A percentile compares a stretch with the other conserved stretches of the same genome.
Evolutionary conservation across 2,329 filamentous ascomycete genomes (phyloP).

Genomic region (Colletotrichum sublineola): DNA sequence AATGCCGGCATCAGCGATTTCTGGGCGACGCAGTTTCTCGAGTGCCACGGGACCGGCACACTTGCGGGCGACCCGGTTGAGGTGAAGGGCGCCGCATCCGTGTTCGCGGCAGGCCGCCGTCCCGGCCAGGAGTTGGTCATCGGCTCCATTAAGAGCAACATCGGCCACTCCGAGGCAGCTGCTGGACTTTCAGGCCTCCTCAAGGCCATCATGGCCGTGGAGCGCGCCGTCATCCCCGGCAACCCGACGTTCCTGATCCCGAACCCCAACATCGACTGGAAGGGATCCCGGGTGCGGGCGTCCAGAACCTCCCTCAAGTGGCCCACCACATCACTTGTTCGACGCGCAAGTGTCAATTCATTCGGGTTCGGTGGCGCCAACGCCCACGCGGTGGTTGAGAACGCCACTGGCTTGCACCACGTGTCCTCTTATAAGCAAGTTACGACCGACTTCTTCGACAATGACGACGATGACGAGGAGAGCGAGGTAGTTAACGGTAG

Average conservation of each 20-base stretch:
- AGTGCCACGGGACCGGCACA: slow-evolving; percentile 58
- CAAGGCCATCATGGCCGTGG: slow-evolving; percentile 48
- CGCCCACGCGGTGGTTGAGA: slow-evolving; percentile 46
- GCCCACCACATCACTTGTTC: slow-evolving; percentile 6
- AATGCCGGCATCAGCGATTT: slow-evolving; percentile 45
- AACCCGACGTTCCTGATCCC: slow-evolving; percentile 41
- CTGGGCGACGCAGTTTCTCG: slow-evolving; percentile 49
- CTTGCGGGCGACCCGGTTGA: slow-evolving; percentile 55
- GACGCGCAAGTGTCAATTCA: slow-evolving; percentile 43
- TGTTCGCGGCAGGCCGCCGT: slow-evolving; percentile 43
- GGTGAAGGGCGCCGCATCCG: slow-evolving; percentile 46
- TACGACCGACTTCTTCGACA: not conserved
- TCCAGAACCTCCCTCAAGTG: not conserved
- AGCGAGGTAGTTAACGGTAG: too few species aligned
- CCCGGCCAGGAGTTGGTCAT: slow-evolving; percentile 44
- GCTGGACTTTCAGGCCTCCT: slow-evolving; percentile 48
- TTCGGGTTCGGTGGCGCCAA: slow-evolving; percentile 50
- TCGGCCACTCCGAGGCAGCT: slow-evolving; percentile 50
- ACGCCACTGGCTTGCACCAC: not conserved
- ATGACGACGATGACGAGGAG: slow-evolving; percentile 9
- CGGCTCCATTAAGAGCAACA: slow-evolving; percentile 51
- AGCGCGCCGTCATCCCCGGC: slow-evolving; percentile 46
- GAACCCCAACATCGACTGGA: slow-evolving; percentile 62
- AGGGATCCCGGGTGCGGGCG: slow-evolving; percentile 44
- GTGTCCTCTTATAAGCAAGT: not conserved